These are phyloP conservation scores for Canariomyces notabilis DNA, from an alignment of 2,329 filamentous ascomycete species.

Conservation along the genomic window DNA sequence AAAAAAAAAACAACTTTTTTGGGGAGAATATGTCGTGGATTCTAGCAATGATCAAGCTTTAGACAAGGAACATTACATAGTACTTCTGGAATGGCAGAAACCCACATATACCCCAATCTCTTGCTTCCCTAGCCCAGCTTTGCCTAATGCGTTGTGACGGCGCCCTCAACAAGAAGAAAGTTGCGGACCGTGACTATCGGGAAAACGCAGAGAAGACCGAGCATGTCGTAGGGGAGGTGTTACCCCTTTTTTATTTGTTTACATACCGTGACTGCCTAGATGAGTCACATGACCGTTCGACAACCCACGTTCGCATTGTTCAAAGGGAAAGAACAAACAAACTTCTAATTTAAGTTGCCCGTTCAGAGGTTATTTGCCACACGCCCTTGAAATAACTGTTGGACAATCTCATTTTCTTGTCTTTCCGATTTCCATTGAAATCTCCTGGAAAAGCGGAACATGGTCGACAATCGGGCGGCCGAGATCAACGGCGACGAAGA, in stretches of 20 bases:
- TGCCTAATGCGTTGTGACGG: too few species aligned
- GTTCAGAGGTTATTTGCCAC: too few species aligned
- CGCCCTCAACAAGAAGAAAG: too few species aligned
- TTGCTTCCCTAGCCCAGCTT: background rate
- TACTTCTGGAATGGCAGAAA: constrained; percentile 7
- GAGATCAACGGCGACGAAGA: constrained; percentile 35
- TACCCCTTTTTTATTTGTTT: background rate
- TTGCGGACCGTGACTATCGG: background rate
- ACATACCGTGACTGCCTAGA: background rate
- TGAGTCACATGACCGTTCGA: background rate
- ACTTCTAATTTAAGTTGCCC: background rate
- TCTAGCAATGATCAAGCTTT: constrained; percentile 10
- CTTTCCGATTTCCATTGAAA: background rate
- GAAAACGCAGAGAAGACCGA: background rate
- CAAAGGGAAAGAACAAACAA: background rate
- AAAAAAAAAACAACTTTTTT: background rate
- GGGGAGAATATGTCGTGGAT: constrained; percentile 1
- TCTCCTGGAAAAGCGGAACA: background rate
- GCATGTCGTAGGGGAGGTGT: too few species aligned
- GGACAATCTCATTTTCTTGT: background rate
- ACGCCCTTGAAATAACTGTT: too few species aligned
- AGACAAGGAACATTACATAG: constrained; percentile 4
- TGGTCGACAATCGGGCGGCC: constrained; percentile 23
- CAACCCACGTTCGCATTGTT: background rate
- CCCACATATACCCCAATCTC: constrained; percentile 8